Conservation (phyloP, 129 eudicot species). For the carrot (Daucus carota) region DH1_v3.0 NC_030385.2:36428501-36429000, state of each 20-base stretch:
- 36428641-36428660: conserved; percentile 1
- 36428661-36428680: neutral
- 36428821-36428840: conserved; percentile 18
- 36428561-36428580: neutral
- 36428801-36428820: conserved; percentile 2
- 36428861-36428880: conserved; percentile 20
- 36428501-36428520: neutral
- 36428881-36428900: conserved; percentile 48
- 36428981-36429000: too few relatives aligned
- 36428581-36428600: neutral
- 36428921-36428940: too few relatives aligned
- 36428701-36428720: too few relatives aligned
- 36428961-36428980: too few relatives aligned
- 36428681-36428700: neutral
- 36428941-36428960: neutral
- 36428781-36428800: neutral
- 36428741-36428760: conserved; percentile 16
- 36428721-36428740: too few relatives aligned
- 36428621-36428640: neutral
- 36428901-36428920: conserved; percentile 61
- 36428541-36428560: neutral
- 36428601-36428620: neutral
- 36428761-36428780: conserved; percentile 3
- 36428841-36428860: conserved; percentile 8
- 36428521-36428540: neutral